phyloP scores from a whole-genome alignment of 495 filamentous ascomycete genomes.

The Neurospora sp. region DNA sequence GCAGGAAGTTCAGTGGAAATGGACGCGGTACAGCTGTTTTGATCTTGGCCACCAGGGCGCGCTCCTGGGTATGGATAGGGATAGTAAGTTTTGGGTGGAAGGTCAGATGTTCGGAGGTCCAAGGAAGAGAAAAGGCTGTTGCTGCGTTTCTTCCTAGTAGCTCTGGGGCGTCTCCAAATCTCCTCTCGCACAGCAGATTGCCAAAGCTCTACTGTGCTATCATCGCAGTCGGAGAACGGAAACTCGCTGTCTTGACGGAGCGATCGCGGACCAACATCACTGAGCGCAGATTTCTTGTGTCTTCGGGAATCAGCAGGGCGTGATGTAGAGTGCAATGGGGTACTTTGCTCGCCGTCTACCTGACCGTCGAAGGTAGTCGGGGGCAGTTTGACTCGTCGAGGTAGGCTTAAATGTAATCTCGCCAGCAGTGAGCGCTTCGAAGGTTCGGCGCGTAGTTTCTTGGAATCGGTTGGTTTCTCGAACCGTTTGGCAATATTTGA shows the following conservation, averaged over 20 bases:
- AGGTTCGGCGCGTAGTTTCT: slow-evolving; percentile 1
- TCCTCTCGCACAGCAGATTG: slow-evolving; percentile 15
- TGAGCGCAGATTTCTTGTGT: background rate
- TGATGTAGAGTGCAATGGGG: background rate
- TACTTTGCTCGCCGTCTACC: background rate
- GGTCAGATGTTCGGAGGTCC: background rate
- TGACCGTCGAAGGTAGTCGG: slow-evolving; percentile 11
- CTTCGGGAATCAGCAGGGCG: background rate
- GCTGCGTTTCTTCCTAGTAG: slow-evolving; percentile 5
- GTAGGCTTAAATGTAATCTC: slow-evolving; percentile 22
- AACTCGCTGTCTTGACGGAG: background rate
- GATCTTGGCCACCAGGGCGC: background rate
- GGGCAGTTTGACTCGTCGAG: slow-evolving; percentile 17
- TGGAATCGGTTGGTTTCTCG: slow-evolving; percentile 17
- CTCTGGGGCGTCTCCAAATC: slow-evolving; percentile 9
- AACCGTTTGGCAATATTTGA: slow-evolving; percentile 22
- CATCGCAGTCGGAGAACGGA: slow-evolving; percentile 6
- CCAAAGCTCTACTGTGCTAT: slow-evolving; percentile 14
- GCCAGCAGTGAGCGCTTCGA: slow-evolving; percentile 23
- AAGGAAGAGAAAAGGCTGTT: slow-evolving; percentile 1
- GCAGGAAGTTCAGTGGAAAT: background rate
- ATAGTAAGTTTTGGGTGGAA: background rate
- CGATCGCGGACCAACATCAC: background rate
- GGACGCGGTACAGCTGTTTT: background rate
- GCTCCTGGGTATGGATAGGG: background rate